Percentiles rank a stretch among this genome's conserved stretches.
Conservation (phyloP, 2,329 filamentous ascomycete species). For the Penicillium vulpinum region DNA sequence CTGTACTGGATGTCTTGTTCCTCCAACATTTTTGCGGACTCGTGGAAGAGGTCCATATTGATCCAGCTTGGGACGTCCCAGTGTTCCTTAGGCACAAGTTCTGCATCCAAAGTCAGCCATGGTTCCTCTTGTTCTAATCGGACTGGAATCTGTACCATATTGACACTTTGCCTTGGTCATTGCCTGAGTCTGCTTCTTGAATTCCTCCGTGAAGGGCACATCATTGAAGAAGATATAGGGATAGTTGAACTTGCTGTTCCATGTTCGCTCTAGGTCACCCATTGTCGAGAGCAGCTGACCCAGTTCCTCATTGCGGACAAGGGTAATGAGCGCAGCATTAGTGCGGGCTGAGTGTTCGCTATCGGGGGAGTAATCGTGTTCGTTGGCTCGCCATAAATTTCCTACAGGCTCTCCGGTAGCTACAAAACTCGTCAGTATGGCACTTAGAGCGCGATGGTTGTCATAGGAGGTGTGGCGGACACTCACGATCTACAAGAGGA, state of each 20-base stretch:
- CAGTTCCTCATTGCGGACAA: constrained; percentile 91
- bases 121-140: constrained; percentile 15
- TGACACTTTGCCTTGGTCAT: constrained; percentile 84
- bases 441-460: background rate
- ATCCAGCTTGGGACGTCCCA: constrained; percentile 94
- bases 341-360: constrained; percentile 77
- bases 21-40: constrained; percentile 78
- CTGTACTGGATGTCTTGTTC: constrained; percentile 90
- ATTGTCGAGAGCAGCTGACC: constrained; percentile 83
- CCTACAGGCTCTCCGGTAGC: constrained; percentile 82
- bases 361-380: constrained; percentile 74
- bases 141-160: constrained; percentile 61
- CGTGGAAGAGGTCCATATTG: constrained; percentile 77
- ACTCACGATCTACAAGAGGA: constrained; percentile 82
- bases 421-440: constrained; percentile 41
- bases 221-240: constrained; percentile 99
- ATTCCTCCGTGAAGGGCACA: constrained; percentile 86
- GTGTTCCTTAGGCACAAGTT: constrained; percentile 89
- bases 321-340: constrained; percentile 85
- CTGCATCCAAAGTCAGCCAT: constrained; percentile 48
- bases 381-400: constrained; percentile 68
- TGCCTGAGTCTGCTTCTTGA: constrained; percentile 77
- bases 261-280: constrained; percentile 86
- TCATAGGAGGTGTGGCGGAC: constrained; percentile 12
- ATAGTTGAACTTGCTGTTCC: constrained; percentile 99